A percentile compares a stretch with the other conserved stretches of the same genome.
Conservation (phyloP, 257 asterid genomes). For the Solanum habrochaites region DNA sequence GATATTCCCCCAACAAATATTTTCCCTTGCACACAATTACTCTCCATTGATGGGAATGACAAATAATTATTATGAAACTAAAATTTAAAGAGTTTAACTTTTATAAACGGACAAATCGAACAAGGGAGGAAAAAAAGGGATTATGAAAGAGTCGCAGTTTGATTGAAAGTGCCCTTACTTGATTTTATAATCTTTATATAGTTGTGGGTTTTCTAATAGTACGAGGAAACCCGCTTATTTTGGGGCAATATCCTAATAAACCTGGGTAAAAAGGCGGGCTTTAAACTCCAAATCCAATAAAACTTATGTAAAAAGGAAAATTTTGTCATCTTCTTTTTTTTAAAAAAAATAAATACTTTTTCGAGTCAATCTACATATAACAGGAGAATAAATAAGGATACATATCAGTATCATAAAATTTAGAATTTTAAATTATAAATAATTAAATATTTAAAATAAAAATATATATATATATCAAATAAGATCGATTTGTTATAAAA, state of each 20-base stretch:
- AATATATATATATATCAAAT: too few species aligned
- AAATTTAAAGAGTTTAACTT: not conserved
- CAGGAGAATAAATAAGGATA: too few species aligned
- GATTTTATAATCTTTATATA: too few species aligned
- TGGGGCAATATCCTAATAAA: not conserved
- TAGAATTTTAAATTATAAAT: too few species aligned
- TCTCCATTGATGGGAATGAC: not conserved
- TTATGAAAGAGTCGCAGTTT: not conserved
- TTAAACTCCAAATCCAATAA: too few species aligned
- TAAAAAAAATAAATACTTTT: not conserved
- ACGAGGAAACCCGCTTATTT: not conserved
- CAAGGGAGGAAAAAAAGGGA: not conserved
- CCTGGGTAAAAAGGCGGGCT: not conserved
- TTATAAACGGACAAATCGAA: not conserved
- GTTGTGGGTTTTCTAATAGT: not conserved
- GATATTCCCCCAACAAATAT: slow-evolving; percentile 11
- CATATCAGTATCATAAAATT: too few species aligned
- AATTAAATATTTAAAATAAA: too few species aligned
- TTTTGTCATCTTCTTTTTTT: not conserved
- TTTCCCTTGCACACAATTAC: not conserved
- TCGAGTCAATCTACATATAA: not conserved
- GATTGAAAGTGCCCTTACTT: not conserved
- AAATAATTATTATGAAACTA: not conserved
- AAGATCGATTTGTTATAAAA: too few species aligned
- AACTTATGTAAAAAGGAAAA: not conserved